phyloP scores from a whole-genome alignment of 805 yeast genomes.

The Phaffomyces opuntiae region DNA sequence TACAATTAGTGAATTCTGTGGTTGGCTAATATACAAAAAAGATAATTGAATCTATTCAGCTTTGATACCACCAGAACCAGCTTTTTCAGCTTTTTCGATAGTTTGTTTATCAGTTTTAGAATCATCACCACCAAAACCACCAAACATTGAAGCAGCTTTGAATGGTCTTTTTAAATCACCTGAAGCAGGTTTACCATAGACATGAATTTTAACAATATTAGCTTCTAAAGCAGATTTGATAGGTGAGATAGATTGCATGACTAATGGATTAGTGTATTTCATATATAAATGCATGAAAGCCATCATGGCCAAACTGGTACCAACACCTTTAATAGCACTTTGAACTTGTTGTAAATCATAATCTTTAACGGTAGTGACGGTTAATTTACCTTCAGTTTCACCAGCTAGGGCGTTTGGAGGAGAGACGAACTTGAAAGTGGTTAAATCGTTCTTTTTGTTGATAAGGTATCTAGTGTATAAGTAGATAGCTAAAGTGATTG shows the following conservation, averaged over 20 bases:
- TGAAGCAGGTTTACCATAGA: constrained; percentile 71
- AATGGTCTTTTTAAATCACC: constrained; percentile 97
- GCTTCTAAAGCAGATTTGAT: constrained; percentile 85
- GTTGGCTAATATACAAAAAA: neutral
- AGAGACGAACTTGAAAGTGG: constrained; percentile 85
- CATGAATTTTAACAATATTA: constrained; percentile 85
- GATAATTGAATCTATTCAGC: constrained; percentile 11
- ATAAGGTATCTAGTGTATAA: constrained; percentile 55
- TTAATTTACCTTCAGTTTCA: constrained; percentile 61
- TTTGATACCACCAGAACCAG: constrained; percentile 84
- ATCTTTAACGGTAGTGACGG: constrained; percentile 89
- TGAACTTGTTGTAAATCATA: constrained; percentile 88
- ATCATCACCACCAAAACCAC: constrained; percentile 41
- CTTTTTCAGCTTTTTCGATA: constrained; percentile 73
- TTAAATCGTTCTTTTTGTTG: constrained; percentile 74
- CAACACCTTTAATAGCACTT: constrained; percentile 70
- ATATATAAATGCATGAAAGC: constrained; percentile 96
- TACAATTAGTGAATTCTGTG: too few relatives aligned
- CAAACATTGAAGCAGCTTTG: constrained; percentile 78
- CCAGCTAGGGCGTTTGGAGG: constrained; percentile 79
- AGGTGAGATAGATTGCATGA: constrained; percentile 90
- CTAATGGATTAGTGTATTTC: constrained; percentile 95
- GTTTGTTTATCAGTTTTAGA: constrained; percentile 82
- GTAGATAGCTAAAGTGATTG: constrained; percentile 59
- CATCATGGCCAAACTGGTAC: constrained; percentile 93